Evolutionary conservation across 225 moss, liverwort and hornwort genomes (phyloP), one percentile per base, ranked within the genome.

Genomic region (Bryum argenteum): DNA sequence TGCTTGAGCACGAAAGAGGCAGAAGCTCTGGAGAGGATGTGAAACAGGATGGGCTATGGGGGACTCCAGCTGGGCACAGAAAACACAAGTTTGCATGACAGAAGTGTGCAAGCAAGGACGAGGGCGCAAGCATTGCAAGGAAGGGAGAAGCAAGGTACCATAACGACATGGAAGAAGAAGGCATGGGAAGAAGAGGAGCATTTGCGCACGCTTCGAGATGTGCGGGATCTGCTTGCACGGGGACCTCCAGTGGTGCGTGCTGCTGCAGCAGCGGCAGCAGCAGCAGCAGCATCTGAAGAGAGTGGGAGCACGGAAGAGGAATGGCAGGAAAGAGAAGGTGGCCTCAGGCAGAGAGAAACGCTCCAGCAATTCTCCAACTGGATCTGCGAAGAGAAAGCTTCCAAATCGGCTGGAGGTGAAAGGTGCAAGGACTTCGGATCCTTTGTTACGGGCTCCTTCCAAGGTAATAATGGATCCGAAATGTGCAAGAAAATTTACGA

Each of bases 301-400:
- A 39, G 51, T 21, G 50, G 58, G 37, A 39, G 71, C 39, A 40
- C 44, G 43, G 37, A 70, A 62, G 75, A 74, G 11, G 77, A 75
- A 63, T 64, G 82, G 82, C 75, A 72, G 53, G 75, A 75, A 54
- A 63, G 58, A 40, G 75, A 82, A 58, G 54, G 28, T 10, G 67
- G 79, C 20, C 17, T 82, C 44, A 43, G 72, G 22, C 79, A 79
- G 19, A 58, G 75, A 57, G 75, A 82, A 54, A 63, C 64, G 63
- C 23, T 79, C 63, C 82, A 79, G 20, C 75, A 79, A 40, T 75
- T 75, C 63, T 79, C 79, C 58, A 68, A 79, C 10, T 79, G 82
- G 82, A 75, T 82, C 47, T 79, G 79, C 38, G 78, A 68, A 64
- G 63, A 72, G 18, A 63, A 53, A 54, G 68, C 64, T 54, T 71